Base-by-base conservation (phyloP, 2,329 filamentous ascomycete genomes). In the Aspergillus sp. region DNA sequence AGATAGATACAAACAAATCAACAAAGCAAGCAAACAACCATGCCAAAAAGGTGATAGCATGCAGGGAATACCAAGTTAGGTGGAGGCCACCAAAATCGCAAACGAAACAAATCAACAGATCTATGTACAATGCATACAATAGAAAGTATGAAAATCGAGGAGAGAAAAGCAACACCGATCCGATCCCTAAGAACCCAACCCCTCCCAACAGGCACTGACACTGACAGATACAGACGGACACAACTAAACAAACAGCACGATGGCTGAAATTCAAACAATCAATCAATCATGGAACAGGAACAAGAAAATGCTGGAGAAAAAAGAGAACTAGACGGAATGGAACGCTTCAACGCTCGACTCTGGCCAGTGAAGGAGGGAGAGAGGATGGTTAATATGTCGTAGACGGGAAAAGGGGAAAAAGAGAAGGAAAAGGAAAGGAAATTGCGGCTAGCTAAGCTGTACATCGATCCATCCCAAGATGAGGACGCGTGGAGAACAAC, bases 301-400 rank as follows among this genome's bases (percentile, higher is more conserved):
- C 39, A 26, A 22, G n/a, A 29, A 20, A 54, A 54, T 42, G 39
- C 31, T 42, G 26, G 31, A 54, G 36, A n/a, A 39, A 57, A 22
- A 22, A 18, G 22, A 18, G 24, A 50, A 50, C 22, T 18, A 36
- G 29, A 51, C 29, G 36, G 22, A 52, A 46, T 56, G 46, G 32
- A 54, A 61, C 56, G 56, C 59, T 58, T 61, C 51, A 61, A 61
- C 56, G 59, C 50, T 61, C 59, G 46, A 56, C 56, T 46, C n/a
- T 46, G 16, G 49, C 31, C 32, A 57, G 54, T 47, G 45, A 24
- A 24, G 45, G 22, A 24, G 22, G 45, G 18, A 24, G 45, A 47
- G 45, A 47, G 45, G 45, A 24, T 47, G 22, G 18, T 18, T 46
- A 46, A 22, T 46, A 47, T 47, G 45, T 47, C 45, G 47, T 31